Conservation (phyloP, 1,284 basidiomycete genomes). For the Leccinum subspadiceum region DNA sequence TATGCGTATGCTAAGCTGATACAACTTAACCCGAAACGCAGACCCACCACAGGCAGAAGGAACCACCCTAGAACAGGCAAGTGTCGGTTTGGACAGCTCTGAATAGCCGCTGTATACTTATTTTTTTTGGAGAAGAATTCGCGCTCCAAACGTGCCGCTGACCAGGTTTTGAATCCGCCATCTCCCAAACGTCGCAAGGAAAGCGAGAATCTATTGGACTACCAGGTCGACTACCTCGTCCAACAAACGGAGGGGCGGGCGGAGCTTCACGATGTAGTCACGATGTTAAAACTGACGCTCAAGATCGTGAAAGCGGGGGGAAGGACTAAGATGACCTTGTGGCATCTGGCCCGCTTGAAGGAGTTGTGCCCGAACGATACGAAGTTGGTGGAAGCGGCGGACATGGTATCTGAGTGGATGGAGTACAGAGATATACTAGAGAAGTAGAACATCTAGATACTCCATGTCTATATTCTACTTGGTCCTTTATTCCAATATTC, state of each 20-base stretch:
- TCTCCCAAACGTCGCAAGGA: background rate
- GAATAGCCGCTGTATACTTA: background rate
- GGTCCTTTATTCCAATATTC: too few relatives aligned
- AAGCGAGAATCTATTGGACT: background rate
- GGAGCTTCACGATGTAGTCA: background rate
- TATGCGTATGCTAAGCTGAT: background rate
- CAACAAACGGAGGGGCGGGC: background rate
- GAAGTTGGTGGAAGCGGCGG: background rate
- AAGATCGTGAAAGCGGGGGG: background rate
- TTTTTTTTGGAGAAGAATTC: background rate
- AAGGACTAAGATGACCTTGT: background rate
- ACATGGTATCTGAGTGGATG: background rate
- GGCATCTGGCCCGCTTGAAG: background rate
- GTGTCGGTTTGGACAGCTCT: background rate
- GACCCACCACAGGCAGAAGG: background rate
- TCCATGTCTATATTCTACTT: too few relatives aligned
- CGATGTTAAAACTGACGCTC: background rate
- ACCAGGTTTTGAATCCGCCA: background rate
- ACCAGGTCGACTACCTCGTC: background rate
- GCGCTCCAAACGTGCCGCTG: background rate
- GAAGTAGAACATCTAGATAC: background rate
- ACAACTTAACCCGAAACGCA: background rate
- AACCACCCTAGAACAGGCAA: background rate
- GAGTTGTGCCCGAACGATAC: background rate
- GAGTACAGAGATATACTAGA: background rate